A percentile compares a stretch with the other conserved stretches of the same genome.
phyloP scores from a whole-genome alignment of 768 basidiomycete species.

The Hysterangium stoloniferum region DNA sequence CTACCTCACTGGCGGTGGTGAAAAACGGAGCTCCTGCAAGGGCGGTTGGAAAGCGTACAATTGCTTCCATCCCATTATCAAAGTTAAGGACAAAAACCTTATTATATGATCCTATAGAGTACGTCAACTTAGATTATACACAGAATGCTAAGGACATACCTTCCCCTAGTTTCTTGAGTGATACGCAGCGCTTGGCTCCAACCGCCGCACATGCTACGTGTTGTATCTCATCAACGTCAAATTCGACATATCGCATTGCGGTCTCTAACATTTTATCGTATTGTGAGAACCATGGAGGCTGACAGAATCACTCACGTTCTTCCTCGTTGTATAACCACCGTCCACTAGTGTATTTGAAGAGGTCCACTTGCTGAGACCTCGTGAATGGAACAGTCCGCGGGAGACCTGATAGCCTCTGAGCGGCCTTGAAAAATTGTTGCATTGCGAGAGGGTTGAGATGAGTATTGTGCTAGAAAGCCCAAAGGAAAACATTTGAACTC shows the following conservation, averaged over 20 bases:
- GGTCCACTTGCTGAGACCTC: too few relatives aligned
- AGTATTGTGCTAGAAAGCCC: too few relatives aligned
- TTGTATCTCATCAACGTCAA: not conserved
- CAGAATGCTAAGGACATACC: not conserved
- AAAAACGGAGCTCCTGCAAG: slow-evolving; percentile 29
- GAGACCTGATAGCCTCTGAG: too few relatives aligned
- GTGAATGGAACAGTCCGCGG: too few relatives aligned
- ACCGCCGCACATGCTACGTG: not conserved
- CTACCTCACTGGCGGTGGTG: slow-evolving; percentile 38
- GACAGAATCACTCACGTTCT: too few relatives aligned
- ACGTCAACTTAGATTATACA: slow-evolving; percentile 4
- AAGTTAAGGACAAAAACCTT: slow-evolving; percentile 34
- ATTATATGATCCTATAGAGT: slow-evolving; percentile 29
- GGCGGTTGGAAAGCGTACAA: slow-evolving; percentile 37
- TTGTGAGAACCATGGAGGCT: too few relatives aligned
- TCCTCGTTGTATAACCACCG: too few relatives aligned
- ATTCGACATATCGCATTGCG: slow-evolving; percentile 1
- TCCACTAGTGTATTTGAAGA: too few relatives aligned
- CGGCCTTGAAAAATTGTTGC: too few relatives aligned
- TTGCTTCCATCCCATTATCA: slow-evolving; percentile 28
- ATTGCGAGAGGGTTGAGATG: too few relatives aligned
- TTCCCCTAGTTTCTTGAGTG: not conserved
- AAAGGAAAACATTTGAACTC: too few relatives aligned
- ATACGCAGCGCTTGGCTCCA: not conserved
- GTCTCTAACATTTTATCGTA: too few relatives aligned